phyloP scores from a whole-genome alignment of 306 rosid genomes.

The Fagus sylvatica region DNA sequence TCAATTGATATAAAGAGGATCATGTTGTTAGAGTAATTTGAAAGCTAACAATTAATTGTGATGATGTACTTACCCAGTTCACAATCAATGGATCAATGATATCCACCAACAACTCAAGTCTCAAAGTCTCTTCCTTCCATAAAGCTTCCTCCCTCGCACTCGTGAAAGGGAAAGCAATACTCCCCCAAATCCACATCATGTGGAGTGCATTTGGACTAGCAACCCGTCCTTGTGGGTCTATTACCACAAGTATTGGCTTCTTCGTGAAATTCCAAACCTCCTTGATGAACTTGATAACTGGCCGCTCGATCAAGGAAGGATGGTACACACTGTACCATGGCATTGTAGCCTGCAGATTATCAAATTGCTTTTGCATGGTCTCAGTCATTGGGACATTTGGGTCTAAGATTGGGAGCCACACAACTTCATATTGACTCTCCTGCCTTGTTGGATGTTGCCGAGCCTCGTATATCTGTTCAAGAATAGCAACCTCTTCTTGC shows the following conservation, averaged over 20 bases:
- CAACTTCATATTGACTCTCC: constrained; percentile 12
- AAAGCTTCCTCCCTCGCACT: constrained; percentile 14
- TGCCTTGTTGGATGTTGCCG: neutral
- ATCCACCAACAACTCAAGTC: constrained; percentile 20
- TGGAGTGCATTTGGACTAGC: constrained; percentile 18
- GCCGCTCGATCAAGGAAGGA: constrained; percentile 14
- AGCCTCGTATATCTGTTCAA: constrained; percentile 15
- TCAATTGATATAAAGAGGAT: no score
- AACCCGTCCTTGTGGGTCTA: constrained; percentile 23
- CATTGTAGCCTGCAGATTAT: constrained; percentile 4
- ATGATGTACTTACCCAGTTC: constrained; percentile 10
- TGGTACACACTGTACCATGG: constrained; percentile 21
- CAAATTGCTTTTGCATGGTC: neutral
- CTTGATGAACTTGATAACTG: constrained; percentile 13
- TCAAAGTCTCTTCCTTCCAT: constrained; percentile 29
- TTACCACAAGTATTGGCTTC: constrained; percentile 8
- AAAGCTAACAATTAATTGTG: neutral
- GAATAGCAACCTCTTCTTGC: constrained; percentile 16
- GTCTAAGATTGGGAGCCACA: constrained; percentile 23
- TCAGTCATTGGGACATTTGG: constrained; percentile 3
- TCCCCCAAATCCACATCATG: constrained; percentile 29
- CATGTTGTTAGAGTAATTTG: neutral
- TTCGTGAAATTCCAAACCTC: constrained; percentile 20
- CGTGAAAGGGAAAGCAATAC: constrained; percentile 18
- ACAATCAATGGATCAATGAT: constrained; percentile 18